Base-by-base conservation (phyloP, 176 grass and related monocot genomes). In the Raddia guianensis region DNA sequence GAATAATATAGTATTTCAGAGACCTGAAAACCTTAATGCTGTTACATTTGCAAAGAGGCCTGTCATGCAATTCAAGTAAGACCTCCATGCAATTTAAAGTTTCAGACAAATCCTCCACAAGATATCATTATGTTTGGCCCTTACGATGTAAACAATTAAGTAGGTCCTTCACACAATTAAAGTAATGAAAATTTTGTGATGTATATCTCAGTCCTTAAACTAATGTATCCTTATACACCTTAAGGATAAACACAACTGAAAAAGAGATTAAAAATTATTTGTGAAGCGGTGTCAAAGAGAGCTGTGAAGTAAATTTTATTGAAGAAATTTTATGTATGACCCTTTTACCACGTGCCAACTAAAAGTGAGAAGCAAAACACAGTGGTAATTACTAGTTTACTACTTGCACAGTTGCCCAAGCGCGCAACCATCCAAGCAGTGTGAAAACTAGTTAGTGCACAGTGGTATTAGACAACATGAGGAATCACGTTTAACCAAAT, bases 361-460 rank as follows among this genome's bases (percentile, higher is more conserved):
- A 70, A 76, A 20, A 63, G 12, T 77, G 49, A 84, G 50, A 88
- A 78, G 71, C 37, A 59, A 80, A 80, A 56, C 35, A 69, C 3
- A 43, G 49, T 72, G 86, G 8, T 51, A 43, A 79, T 35, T 80
- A 35, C 27, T 35, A 34, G 63, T 42, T 35, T 80, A 35, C 27
- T 35, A 34, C 70, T 42, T 80, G 4, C 53, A 58, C 37, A 40
- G 37, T 40, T 40, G 37, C 37, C 2, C 37, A 40, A 40, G 37
- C 4, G 37, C 37, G 37, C 18, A 10, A 69, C 19, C 20, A 70
- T 71, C 47, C 20, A 35, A 20, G 64, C 33, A 77, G 9, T 77
- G 59, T 7, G 9, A 9, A 77, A 77, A 50, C 75, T 77, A 64
- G 44, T 72, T 44, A 32, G 18, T 44, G 12, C 56, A 35, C 18